Conservation (phyloP, 2,329 filamentous ascomycete genomes). For the Teratosphaeria zuluensis region DNA sequence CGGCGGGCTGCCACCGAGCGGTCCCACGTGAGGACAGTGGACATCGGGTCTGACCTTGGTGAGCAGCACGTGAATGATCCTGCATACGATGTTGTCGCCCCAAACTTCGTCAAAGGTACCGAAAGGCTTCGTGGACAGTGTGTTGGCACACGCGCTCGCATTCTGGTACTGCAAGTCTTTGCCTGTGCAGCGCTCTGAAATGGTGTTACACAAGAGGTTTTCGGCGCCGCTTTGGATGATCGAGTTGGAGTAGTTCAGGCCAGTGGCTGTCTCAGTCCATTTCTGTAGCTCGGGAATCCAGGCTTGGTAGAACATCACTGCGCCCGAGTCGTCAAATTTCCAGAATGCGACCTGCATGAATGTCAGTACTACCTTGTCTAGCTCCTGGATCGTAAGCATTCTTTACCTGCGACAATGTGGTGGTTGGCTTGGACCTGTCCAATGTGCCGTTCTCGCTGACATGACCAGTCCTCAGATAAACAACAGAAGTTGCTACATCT, state of each 20-base stretch:
- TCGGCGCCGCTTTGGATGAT: constrained; percentile 23
- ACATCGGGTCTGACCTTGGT: constrained; percentile 18
- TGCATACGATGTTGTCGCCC: constrained; percentile 37
- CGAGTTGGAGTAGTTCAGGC: constrained; percentile 15
- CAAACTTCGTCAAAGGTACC: constrained; percentile 14
- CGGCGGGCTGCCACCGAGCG: constrained; percentile 11
- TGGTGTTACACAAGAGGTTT: constrained; percentile 25
- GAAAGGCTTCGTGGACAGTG: not conserved
- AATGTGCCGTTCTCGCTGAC: constrained; percentile 7
- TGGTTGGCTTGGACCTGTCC: not conserved
- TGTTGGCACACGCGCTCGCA: not conserved
- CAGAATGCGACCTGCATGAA: constrained; percentile 31
- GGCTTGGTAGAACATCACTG: constrained; percentile 35
- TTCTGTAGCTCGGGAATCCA: constrained; percentile 35
- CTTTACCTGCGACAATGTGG: not conserved
- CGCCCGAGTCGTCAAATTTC: constrained; percentile 36
- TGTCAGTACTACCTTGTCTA: constrained; percentile 2
- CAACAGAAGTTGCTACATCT: constrained; percentile 12
- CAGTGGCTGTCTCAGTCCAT: constrained; percentile 25
- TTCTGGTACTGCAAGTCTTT: constrained; percentile 29
- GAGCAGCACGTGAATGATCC: constrained; percentile 33
- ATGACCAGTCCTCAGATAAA: constrained; percentile 10
- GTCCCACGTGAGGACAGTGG: constrained; percentile 24
- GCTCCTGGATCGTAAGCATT: constrained; percentile 1
- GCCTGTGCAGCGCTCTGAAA: constrained; percentile 29